Conservation (phyloP, 2,329 filamentous ascomycete species). For the Zymoseptoria ardabiliae region DNA sequence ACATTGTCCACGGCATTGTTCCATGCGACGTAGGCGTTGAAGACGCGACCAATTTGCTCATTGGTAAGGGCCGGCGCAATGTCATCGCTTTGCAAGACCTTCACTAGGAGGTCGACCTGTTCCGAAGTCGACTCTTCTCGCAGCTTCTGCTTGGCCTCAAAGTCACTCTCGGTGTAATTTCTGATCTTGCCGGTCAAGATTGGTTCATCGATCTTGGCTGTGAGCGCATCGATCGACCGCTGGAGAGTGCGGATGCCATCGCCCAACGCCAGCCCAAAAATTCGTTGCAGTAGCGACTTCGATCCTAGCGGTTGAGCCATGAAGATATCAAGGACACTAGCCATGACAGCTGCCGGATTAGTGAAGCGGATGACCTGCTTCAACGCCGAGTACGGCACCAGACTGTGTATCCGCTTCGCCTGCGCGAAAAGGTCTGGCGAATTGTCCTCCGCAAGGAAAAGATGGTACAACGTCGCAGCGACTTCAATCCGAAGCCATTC, state of each 20-base stretch:
- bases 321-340: constrained; percentile 88
- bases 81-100: constrained; percentile 71
- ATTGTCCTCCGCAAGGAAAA: constrained; percentile 97
- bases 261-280: constrained; percentile 84
- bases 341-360: constrained; percentile 95
- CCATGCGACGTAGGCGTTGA: constrained; percentile 94
- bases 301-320: constrained; percentile 90
- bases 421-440: constrained; percentile 94
- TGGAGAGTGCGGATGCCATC: constrained; percentile 86
- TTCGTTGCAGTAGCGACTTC: constrained; percentile 83
- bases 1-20: constrained; percentile 88
- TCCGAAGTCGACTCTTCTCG: constrained; percentile 66
- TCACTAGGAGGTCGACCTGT: constrained; percentile 76
- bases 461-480: constrained; percentile 89
- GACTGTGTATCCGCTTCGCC: constrained; percentile 84
- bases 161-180: constrained; percentile 67
- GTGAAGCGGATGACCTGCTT: constrained; percentile 97
- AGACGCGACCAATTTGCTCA: constrained; percentile 74
- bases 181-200: constrained; percentile 75
- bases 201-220: constrained; percentile 70
- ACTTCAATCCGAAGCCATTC: constrained; percentile 98
- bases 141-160: constrained; percentile 66
- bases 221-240: constrained; percentile 72
- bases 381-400: constrained; percentile 85
- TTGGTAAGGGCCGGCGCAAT: constrained; percentile 63